A percentile compares a stretch with the other conserved stretches of the same genome.
phyloP scores from a whole-genome alignment of 331 rosid species.

The Cydonia oblonga region DNA sequence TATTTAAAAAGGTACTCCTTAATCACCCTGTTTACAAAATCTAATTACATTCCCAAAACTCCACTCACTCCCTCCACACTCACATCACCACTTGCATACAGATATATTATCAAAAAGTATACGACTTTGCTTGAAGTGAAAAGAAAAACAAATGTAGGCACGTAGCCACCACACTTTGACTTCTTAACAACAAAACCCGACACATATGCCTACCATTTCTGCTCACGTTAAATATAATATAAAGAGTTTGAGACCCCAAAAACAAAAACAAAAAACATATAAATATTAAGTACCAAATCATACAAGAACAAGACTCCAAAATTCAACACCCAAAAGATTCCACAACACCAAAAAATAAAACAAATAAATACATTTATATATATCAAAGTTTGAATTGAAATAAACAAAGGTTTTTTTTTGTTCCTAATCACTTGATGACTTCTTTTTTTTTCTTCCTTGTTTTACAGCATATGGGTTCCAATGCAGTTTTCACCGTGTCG shows the following conservation, averaged over 20 bases:
- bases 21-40: no score
- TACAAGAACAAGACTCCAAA: conserved; percentile 20
- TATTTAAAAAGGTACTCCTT: no score
- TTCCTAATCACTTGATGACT: neutral
- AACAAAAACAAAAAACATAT: neutral
- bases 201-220: conserved; percentile 66
- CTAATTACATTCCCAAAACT: neutral
- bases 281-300: neutral
- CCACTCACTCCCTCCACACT: neutral
- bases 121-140: neutral
- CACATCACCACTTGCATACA: neutral
- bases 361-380: neutral
- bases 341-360: neutral
- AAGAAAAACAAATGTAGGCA: neutral
- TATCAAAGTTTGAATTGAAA: conserved; percentile 9
- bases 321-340: neutral
- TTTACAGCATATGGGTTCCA: conserved; percentile 30
- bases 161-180: conserved; percentile 32
- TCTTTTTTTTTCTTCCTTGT: neutral
- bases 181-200: conserved; percentile 55
- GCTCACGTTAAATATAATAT: conserved; percentile 18
- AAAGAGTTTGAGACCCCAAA: neutral
- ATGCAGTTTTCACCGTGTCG: conserved; percentile 52
- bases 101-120: neutral
- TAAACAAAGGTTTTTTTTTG: neutral